These are phyloP conservation scores for Thielaviopsis musarum DNA, from an alignment of 2,329 filamentous ascomycete species.

Conservation along the genomic window DNA sequence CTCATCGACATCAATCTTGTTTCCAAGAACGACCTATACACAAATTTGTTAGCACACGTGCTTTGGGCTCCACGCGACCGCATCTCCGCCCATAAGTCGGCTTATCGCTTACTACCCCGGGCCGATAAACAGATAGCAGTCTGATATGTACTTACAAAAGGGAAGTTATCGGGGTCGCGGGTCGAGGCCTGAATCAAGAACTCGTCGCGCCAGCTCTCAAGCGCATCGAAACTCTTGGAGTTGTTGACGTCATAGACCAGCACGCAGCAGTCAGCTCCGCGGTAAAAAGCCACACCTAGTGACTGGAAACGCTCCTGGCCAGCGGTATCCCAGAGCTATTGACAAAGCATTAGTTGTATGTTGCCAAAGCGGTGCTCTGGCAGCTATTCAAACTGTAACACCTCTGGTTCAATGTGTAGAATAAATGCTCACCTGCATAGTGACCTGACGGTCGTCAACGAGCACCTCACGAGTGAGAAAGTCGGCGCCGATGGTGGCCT, in stretches of 20 bases:
- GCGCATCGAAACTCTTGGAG: constrained; percentile 94
- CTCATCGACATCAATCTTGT: constrained; percentile 98
- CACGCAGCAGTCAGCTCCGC: constrained; percentile 93
- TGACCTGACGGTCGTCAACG: constrained; percentile 91
- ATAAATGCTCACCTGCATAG: constrained; percentile 60
- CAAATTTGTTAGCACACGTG: constrained; percentile 13
- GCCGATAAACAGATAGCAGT: no score
- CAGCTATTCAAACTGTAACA: neutral
- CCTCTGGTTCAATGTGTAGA: neutral
- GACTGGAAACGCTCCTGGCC: constrained; percentile 97
- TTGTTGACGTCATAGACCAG: constrained; percentile 98
- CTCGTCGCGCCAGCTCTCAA: constrained; percentile 97
- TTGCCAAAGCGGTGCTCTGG: neutral
- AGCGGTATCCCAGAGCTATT: constrained; percentile 88
- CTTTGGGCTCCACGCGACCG: no score
- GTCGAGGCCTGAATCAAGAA: constrained; percentile 96
- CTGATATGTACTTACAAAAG: constrained; percentile 52
- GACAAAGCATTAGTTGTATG: constrained; percentile 8
- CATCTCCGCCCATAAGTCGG: neutral
- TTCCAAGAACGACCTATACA: constrained; percentile 72
- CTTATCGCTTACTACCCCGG: neutral
- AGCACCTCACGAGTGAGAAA: constrained; percentile 96
- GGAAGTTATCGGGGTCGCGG: constrained; percentile 91
- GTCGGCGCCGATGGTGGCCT: constrained; percentile 96
- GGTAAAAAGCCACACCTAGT: constrained; percentile 91